Base-by-base conservation (phyloP, 1,284 basidiomycete genomes). In the Boletellus sp. region DNA sequence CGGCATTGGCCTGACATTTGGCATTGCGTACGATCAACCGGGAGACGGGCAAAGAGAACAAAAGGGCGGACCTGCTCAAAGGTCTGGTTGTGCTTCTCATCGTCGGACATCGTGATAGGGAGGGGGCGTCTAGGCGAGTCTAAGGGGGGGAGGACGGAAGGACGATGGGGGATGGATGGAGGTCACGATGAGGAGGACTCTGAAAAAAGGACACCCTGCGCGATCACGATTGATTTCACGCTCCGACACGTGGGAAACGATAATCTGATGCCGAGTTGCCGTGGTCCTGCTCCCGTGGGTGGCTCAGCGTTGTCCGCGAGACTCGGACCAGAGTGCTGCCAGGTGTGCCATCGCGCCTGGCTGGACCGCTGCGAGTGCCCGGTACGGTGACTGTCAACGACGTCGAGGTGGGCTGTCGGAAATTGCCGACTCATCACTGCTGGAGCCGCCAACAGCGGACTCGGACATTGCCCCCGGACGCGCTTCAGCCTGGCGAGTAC, bases 11-110 rank as follows among this genome's bases (percentile, higher is more conserved):
- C 84, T 88, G 55, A 30, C 58, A 41, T 58, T 48, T 40, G 53
- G 18, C 32, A 60, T 64, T 54, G 51, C 37, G 38, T 44, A 37
- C 18, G 61, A 66, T 69, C 54, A 58, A 49, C 43, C 26, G 5
- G 44, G 49, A 39, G 56, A 58, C 57, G 50, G 51, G 48, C 18
- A 19, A 52, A 51, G 49, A 60, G 44, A 53, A 53, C 48, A 26
- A 45, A 39, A 32, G 16, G 12, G 59, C 64, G 46, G 33, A 84
- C 86, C 80, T 81, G 76, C 80, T 96, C 91, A 71, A 97, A 95
- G 71, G 80, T 85, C 71, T 93, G 87, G 71, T 96, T 83, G 80
- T 96, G 91, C 76, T 94, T 88, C 78, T 95, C 92, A 74, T 92
- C 86, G 81, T 95, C 91, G 69, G 89, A 89, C 90, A 92, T 93